Percentiles rank a stretch among this genome's conserved stretches.
Evolutionary conservation across 2,329 filamentous ascomycete genomes (phyloP).

Genomic region (Byssothecium circinans): DNA sequence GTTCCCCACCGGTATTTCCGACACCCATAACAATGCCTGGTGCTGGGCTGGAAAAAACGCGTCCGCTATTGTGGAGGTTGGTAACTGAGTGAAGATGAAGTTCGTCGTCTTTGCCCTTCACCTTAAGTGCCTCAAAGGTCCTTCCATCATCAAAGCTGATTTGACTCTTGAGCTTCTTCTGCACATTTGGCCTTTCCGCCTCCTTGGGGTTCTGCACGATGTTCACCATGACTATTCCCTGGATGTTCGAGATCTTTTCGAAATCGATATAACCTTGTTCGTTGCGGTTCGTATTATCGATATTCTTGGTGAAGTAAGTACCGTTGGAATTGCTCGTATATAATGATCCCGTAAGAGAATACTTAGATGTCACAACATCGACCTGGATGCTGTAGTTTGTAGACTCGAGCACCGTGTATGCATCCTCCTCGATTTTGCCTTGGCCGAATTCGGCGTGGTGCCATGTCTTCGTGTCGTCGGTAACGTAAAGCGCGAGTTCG

Average conservation of each 20-base stretch:
- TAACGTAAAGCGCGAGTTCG: constrained; percentile 90
- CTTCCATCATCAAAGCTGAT: constrained; percentile 97
- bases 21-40: constrained; percentile 93
- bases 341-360: constrained; percentile 77
- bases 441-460: constrained; percentile 87
- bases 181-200: constrained; percentile 55
- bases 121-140: constrained; percentile 74
- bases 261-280: constrained; percentile 80
- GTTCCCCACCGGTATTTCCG: constrained; percentile 79
- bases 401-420: constrained; percentile 91
- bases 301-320: constrained; percentile 90
- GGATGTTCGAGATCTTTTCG: constrained; percentile 87
- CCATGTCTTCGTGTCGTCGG: constrained; percentile 81
- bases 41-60: constrained; percentile 89
- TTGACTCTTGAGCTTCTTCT: constrained; percentile 72
- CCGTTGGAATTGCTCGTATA: constrained; percentile 98
- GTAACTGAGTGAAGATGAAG: constrained; percentile 94
- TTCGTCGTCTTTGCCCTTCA: constrained; percentile 63
- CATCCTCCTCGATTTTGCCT: constrained; percentile 80
- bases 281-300: constrained; percentile 90
- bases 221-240: constrained; percentile 91
- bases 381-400: constrained; percentile 98
- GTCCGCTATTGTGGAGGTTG: constrained; percentile 76
- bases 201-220: constrained; percentile 83
- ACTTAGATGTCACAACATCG: constrained; percentile 75